Base-by-base conservation (phyloP, 331 rosid genomes). In the Malus hybrid region DNA sequence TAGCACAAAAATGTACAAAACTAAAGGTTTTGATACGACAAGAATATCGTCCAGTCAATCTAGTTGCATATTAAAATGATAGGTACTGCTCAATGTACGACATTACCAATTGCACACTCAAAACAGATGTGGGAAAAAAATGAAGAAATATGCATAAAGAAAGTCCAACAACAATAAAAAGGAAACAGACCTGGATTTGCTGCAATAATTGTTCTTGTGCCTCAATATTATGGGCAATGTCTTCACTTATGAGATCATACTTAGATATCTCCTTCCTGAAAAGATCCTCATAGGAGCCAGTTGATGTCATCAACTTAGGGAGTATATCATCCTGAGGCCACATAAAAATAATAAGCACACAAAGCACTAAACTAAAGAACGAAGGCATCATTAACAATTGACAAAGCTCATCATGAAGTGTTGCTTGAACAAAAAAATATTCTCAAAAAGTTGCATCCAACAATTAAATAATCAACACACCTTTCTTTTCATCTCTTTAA, bases 401-500 rank as follows among this genome's bases (percentile, higher is more conserved):
- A 60, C 50, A 54, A 33, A 42, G 42, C n/a, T 42, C 48, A 34
- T 54, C 73, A 76, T 68, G 16, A 39, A 44, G 1, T 34, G 76
- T 20, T 57, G 15, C 18, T 60, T 36, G 20, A 29, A 11, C 69
- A 73, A 73, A 39, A 19, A 65, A 54, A 14, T 9, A 7, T 14
- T 27, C 42, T 18, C 14, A n/a, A 72, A 32, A 36, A 44, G 6
- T 34, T 15, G n/a, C 72, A 56, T 27, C 71, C 55, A 24, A 74
- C 12, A 39, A 22, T 34, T 10, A 46, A 36, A 61, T 27, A 20
- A 29, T 62, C 18, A 67, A 42, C 69, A 10, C 65, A 89, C 99
- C 99, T 90, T 95, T 78, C 99, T 90, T 87, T 92, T 95, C 99
- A 95, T 95, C 83, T 95, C 99, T 83, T 93, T 95, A 54, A 95